phyloP scores from a whole-genome alignment of 179 eudicot genomes.

The Vitellaria paradoxa region DNA sequence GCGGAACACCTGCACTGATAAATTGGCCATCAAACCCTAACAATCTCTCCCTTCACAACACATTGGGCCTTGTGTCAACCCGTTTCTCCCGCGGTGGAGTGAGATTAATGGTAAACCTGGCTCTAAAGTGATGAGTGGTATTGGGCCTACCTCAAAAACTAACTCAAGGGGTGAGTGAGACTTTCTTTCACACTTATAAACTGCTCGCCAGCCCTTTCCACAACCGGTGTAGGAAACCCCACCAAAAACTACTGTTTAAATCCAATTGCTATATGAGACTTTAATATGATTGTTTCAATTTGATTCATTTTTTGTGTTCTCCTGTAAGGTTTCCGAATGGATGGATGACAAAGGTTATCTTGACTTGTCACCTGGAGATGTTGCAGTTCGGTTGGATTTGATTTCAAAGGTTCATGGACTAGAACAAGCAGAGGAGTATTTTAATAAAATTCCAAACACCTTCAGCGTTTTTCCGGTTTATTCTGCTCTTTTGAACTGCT shows the following conservation, averaged over 20 bases:
- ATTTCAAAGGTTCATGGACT: slow-evolving; percentile 39
- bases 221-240: too few species aligned
- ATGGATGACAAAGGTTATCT: slow-evolving; percentile 21
- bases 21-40: too few species aligned
- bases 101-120: too few species aligned
- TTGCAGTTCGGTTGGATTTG: slow-evolving; percentile 35
- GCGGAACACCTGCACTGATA: too few species aligned
- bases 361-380: slow-evolving; percentile 14
- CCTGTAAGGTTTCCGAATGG: slow-evolving; percentile 42
- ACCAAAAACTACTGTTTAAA: not conserved
- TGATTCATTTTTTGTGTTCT: not conserved
- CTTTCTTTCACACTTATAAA: too few species aligned
- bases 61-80: too few species aligned
- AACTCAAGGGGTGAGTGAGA: too few species aligned
- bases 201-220: too few species aligned
- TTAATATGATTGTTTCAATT: not conserved
- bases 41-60: too few species aligned
- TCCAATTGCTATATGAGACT: not conserved
- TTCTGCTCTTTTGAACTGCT: slow-evolving; percentile 41
- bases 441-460: slow-evolving; percentile 22
- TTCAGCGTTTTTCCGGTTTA: slow-evolving; percentile 20
- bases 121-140: too few species aligned
- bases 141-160: too few species aligned
- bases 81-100: too few species aligned
- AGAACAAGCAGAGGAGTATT: slow-evolving; percentile 39